Evolutionary conservation across 371 early-diverging fungal genomes (phyloP), one percentile per base, ranked within the genome.

Genomic region (Zopfochytrium polystomum): DNA sequence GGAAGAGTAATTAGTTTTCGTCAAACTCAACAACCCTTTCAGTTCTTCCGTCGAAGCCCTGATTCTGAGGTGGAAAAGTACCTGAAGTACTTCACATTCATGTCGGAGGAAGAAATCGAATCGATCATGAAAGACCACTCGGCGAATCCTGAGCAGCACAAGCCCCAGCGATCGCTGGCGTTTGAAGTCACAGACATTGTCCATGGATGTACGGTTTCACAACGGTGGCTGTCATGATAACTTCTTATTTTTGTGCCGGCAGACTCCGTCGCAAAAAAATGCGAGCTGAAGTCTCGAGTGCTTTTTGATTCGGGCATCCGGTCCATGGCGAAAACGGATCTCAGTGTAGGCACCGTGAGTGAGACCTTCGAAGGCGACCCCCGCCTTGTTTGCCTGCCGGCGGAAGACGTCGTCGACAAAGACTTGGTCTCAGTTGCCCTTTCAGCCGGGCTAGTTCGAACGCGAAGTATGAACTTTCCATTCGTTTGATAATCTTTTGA

Each of bases 171-270:
- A 26, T 44, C 70, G 11, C 83, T 95, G 13, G 95, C 96, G 0
- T 75, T 76, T 26, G 91, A 94, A 70, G 87, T 89, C 13, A 93
- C 93, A 3, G 90, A 90, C 61, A 77, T 95, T 22, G 87, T 94
- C 3, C 96, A 95, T 70, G 96, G 96, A 52, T 72, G 85, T 84
- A 78, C 73, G 62, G 51, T 18, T 18, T 26, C 48, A 33, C 25
- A 11, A 31, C 48, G 9, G 18, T 18, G 13, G 44, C 46, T 63
- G 9, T 31, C 3, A n/a, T 26, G 11, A 3, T 22, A 54, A 45
- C 20, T 47, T 54, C 25, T 35, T 53, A 15, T 32, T 49, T 2
- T 44, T 32, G 42, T 25, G 33, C 53, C 45, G 42, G 18, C 31
- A 83, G 87, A 55, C 13, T 74, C 74, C 27, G 86, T 81, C 27